Base-by-base conservation (phyloP, 176 grass and related monocot species). In the Eleusine coracana region DNA sequence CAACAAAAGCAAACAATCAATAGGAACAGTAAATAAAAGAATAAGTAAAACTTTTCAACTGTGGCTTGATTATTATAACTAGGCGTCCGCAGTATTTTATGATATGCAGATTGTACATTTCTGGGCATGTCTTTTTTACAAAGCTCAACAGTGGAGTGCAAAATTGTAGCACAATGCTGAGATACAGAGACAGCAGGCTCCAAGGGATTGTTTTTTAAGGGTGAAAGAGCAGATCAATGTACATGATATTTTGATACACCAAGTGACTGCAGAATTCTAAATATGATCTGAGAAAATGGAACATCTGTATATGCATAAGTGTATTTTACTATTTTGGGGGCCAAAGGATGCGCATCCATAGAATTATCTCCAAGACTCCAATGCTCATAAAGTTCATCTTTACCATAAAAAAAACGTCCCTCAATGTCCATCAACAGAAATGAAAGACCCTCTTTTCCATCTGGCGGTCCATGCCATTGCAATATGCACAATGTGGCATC, bases 101-200 rank as follows among this genome's bases (percentile, higher is more conserved):
- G 1, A 49, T 28, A 42, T 70, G 20, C 12, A 82, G 13, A 27
- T 48, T 56, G 37, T 23, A 82, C 13, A 82, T 17, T 12, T 79
- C 31, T 40, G 13, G 18, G 56, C 25, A 23, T 65, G n/a, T 73
- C 31, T 55, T 73, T 73, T 79, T 80, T 27, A 54, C 34, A 86
- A 86, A 52, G 44, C 56, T 51, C 66, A 64, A 50, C 23, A 54
- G 10, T 64, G 37, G 44, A 14, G 48, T 21, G 39, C 55, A 63
- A 64, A 64, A 71, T 48, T 62, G 63, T 60, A 76, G 42, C 16
- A 71, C 6, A 0, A 64, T 64, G 20, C 55, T 69, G 69, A 50
- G 41, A 84, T 4, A 75, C 42, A 49, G 31, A 74, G 51, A 75
- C 23, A 70, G n/a, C 21, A 80, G 51, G 80, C 51, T 23, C 16